Conservation (phyloP, 2,329 filamentous ascomycete species). For the Hymenoscyphus scutula region DNA sequence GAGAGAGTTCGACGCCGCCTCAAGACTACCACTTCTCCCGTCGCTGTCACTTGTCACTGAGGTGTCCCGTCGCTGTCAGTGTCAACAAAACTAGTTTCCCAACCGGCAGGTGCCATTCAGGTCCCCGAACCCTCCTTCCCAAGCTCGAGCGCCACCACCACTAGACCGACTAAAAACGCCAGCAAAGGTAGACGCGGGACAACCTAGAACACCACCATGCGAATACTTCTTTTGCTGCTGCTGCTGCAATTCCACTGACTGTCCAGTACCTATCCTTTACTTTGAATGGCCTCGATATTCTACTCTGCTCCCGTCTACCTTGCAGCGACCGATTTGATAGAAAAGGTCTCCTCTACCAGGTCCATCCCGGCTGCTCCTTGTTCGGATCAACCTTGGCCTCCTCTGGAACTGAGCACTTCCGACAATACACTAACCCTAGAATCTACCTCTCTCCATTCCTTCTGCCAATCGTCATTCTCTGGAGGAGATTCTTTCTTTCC, state of each 20-base stretch:
- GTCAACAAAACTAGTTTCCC: too few species aligned
- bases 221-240: background rate
- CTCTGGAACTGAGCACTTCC: slow-evolving; percentile 2
- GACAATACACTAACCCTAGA: background rate
- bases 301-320: too few species aligned
- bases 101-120: too few species aligned
- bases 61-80: too few species aligned
- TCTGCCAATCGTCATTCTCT: background rate
- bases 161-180: background rate
- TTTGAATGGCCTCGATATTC: background rate
- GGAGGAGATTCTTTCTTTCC: slow-evolving; percentile 1
- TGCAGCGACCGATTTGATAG: background rate
- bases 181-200: background rate
- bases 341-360: background rate
- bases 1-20: too few species aligned
- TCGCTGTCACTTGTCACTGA: too few species aligned
- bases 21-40: too few species aligned
- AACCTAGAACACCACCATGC: too few species aligned
- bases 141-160: too few species aligned
- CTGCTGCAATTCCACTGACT: background rate
- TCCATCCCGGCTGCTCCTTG: background rate
- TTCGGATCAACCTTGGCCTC: slow-evolving; percentile 1
- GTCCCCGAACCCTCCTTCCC: too few species aligned
- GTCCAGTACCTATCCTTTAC: too few species aligned
- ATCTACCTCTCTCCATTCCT: background rate